A percentile compares a stretch with the other conserved stretches of the same genome.
These are phyloP conservation scores for Deuterostichococcus epilithicus DNA, from an alignment of 139 green algal genomes.

Conservation along the genomic window DNA sequence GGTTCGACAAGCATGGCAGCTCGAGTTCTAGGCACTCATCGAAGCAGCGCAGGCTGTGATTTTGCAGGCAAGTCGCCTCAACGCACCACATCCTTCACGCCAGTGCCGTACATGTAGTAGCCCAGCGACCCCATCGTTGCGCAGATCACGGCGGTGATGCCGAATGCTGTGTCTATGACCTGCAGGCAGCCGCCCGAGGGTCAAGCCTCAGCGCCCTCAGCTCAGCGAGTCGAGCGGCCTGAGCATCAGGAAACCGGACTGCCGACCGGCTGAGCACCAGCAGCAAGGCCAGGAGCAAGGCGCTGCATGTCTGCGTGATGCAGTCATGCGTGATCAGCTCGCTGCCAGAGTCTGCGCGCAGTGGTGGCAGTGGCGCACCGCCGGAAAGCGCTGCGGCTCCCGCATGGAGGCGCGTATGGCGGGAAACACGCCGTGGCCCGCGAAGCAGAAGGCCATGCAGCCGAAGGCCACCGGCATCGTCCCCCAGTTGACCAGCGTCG, in stretches of 20 bases:
- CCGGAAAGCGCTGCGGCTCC: conserved; percentile 44
- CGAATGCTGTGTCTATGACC: neutral
- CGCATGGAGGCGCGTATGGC: conserved; percentile 65
- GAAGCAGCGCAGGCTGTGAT: too few relatives aligned
- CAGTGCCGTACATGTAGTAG: conserved; percentile 55
- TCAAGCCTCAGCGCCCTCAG: too few relatives aligned
- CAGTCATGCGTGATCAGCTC: too few relatives aligned
- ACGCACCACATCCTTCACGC: conserved; percentile 43
- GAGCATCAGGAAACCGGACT: too few relatives aligned
- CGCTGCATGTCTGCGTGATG: too few relatives aligned
- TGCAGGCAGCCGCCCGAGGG: too few relatives aligned
- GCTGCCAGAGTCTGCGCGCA: neutral
- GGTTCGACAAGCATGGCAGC: too few relatives aligned
- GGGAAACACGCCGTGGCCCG: conserved; percentile 70
- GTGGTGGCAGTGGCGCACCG: neutral
- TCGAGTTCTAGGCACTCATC: too few relatives aligned
- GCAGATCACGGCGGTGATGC: neutral
- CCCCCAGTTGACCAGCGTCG: conserved; percentile 32
- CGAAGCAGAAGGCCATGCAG: conserved; percentile 74
- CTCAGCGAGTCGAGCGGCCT: too few relatives aligned
- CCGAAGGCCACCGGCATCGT: conserved; percentile 70
- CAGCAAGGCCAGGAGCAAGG: too few relatives aligned
- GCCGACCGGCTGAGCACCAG: too few relatives aligned
- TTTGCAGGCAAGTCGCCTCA: too few relatives aligned
- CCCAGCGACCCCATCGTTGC: conserved; percentile 3